Evolutionary conservation across 1,284 basidiomycete genomes (phyloP).

Genomic region (Phenoliferia sp.): DNA sequence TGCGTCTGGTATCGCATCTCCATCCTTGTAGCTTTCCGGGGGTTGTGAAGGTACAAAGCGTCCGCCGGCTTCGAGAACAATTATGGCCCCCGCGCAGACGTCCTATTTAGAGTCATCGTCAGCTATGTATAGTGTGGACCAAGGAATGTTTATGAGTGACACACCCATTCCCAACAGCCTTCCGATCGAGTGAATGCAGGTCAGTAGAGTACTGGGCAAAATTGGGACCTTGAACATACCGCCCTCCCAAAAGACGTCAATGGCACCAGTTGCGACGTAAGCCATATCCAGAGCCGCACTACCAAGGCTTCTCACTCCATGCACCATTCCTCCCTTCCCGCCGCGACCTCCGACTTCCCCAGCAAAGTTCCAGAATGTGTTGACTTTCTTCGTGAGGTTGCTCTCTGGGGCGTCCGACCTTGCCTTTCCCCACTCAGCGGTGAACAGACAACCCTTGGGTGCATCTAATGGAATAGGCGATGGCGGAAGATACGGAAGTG

Average conservation of each 20-base stretch:
- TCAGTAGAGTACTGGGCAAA: no score
- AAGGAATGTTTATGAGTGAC: not conserved
- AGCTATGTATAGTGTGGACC: not conserved
- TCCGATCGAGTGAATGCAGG: no score
- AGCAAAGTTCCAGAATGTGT: constrained; percentile 37
- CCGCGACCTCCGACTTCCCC: constrained; percentile 31
- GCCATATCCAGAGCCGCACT: constrained; percentile 37
- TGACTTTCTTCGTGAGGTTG: constrained; percentile 36
- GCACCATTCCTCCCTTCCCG: constrained; percentile 38
- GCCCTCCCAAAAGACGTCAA: constrained; percentile 37
- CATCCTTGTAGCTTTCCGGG: constrained; percentile 9
- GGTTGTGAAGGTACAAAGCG: constrained; percentile 37
- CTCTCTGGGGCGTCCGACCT: constrained; percentile 25
- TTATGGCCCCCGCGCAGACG: constrained; percentile 37
- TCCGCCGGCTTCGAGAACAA: constrained; percentile 38
- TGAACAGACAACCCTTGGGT: constrained; percentile 37
- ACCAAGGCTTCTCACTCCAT: constrained; percentile 37
- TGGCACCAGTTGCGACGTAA: constrained; percentile 37
- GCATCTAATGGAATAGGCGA: constrained; percentile 32
- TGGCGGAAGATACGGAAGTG: constrained; percentile 35
- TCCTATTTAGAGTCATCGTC: constrained; percentile 16
- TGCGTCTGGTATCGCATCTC: constrained; percentile 25
- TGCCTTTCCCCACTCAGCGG: constrained; percentile 40
- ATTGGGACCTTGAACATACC: no score
- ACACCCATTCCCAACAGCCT: constrained; percentile 41